Conservation (phyloP, 495 filamentous ascomycete species). For the Neurospora sp. region DNA sequence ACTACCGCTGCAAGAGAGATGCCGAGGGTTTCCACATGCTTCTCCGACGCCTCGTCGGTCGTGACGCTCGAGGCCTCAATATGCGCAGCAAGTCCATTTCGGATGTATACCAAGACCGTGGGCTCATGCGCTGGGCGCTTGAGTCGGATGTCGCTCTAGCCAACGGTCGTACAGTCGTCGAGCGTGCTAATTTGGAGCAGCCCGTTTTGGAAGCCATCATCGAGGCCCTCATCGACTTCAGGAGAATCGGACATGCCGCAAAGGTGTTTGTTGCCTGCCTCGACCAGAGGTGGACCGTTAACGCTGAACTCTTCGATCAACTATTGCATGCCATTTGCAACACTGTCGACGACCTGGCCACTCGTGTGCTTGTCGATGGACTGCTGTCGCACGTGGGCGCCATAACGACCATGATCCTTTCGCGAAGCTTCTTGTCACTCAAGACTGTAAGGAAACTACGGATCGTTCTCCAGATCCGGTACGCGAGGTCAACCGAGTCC, state of each 20-base stretch:
- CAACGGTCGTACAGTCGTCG: slow-evolving; percentile 9
- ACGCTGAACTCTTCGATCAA: slow-evolving; percentile 17
- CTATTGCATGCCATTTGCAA: slow-evolving; percentile 23
- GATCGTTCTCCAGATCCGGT: slow-evolving; percentile 4
- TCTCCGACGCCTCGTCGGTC: slow-evolving; percentile 27
- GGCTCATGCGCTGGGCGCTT: slow-evolving; percentile 11
- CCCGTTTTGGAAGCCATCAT: slow-evolving; percentile 26
- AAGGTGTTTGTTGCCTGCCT: slow-evolving; percentile 24
- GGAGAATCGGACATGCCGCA: slow-evolving; percentile 21
- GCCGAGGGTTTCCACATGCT: slow-evolving; percentile 27
- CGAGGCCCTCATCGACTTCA: slow-evolving; percentile 28
- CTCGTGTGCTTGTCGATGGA: slow-evolving; percentile 17
- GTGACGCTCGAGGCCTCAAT: slow-evolving; percentile 15
- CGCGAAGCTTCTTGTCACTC: background rate
- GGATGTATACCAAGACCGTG: background rate
- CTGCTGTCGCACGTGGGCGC: slow-evolving; percentile 17
- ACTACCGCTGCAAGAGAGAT: slow-evolving; percentile 38
- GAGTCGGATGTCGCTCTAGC: slow-evolving; percentile 1
- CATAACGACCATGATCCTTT: slow-evolving; percentile 7
- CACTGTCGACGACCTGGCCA: slow-evolving; percentile 15
- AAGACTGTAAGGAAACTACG: slow-evolving; percentile 3
- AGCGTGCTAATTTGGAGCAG: slow-evolving; percentile 16
- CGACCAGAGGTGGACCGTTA: slow-evolving; percentile 14
- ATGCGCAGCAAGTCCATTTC: slow-evolving; percentile 6
- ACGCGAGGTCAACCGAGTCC: background rate